Conservation (phyloP, 2,329 filamentous ascomycete species). For the Madurella fahalii region DNA sequence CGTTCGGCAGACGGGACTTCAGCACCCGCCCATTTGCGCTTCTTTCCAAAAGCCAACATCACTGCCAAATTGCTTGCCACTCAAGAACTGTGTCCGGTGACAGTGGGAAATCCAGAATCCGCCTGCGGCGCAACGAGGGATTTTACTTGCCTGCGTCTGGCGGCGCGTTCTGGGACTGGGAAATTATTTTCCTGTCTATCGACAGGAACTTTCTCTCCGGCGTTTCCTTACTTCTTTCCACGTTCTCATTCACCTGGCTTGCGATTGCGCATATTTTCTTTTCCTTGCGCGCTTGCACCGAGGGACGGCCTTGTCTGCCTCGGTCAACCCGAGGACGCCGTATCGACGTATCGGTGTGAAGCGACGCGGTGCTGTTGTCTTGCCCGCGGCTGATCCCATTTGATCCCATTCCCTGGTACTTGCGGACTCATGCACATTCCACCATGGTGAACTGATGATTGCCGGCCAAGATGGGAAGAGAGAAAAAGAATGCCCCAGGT, state of each 20-base stretch:
- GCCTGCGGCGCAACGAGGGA: neutral
- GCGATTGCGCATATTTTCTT: conserved; percentile 2
- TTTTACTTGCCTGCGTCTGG: neutral
- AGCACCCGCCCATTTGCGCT: neutral
- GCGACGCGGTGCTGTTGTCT: neutral
- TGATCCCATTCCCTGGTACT: neutral
- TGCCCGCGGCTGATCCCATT: neutral
- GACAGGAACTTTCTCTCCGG: neutral
- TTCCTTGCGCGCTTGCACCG: conserved; percentile 4
- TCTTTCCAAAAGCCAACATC: neutral
- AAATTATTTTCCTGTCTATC: neutral
- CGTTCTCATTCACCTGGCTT: neutral
- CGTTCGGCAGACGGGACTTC: neutral
- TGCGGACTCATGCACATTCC: neutral
- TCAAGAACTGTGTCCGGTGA: conserved; percentile 1
- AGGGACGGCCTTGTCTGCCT: conserved; percentile 1
- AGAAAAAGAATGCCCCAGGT: conserved; percentile 27
- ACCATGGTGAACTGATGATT: conserved; percentile 9
- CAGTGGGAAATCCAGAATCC: conserved; percentile 2
- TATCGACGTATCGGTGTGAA: neutral
- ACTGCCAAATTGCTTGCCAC: neutral
- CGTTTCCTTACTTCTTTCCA: conserved; percentile 2
- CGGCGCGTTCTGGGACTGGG: neutral
- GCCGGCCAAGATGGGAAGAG: conserved; percentile 28
- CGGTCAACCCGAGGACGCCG: neutral